Base-by-base conservation (phyloP, 2,329 filamentous ascomycete species). In the Penicillium sp. region DNA sequence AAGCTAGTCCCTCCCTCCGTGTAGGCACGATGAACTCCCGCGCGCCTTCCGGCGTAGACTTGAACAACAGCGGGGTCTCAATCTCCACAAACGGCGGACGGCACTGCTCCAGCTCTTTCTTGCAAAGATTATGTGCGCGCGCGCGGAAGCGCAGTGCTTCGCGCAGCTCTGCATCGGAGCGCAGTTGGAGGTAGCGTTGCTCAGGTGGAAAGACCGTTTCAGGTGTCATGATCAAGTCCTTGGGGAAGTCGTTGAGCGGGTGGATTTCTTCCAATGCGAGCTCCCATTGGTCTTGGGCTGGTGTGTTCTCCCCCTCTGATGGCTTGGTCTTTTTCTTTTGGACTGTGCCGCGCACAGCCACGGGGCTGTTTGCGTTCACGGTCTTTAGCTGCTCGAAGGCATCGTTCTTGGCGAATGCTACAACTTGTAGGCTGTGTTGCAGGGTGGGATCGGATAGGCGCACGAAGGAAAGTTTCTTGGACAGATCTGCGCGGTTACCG, bases 11-110 rank as follows among this genome's bases (percentile, higher is more conserved):
- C 1, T 81, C 82, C 36, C 82, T 84, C 29, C 94, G 82, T 0
- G 92, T 96, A 0, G 94, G 94, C 5, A 99, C 93, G 6, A 99
- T 75, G 61, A 99, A 99, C 72, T 99, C 94, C 48, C 93, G 83
- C 1, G 94, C 95, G 0, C 94, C 94, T 76, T 99, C 94, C 0
- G 94, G 91, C 0, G 94, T 99, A 0, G 94, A 97, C 74, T 97
- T 99, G 83, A 99, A 99, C 0, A 99, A 82, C 4, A 97, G 78
- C 0, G 94, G 94, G 0, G 94, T 99, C 72, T 99, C 94, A 33
- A 97, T 84, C 64, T 97, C 89, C 13, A 83, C 79, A 67, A 92
- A 93, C 0, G 70, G 63, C 2, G 72, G 74, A 1, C 80, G 82
- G 27, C 81, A 79, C 5, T 79, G 72, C 16, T 81, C 78, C 33